A percentile compares a stretch with the other conserved stretches of the same genome.
These are phyloP conservation scores for Debaryomyces sp. DNA, from an alignment of 1,139 yeast species.

Conservation along the genomic window DNA sequence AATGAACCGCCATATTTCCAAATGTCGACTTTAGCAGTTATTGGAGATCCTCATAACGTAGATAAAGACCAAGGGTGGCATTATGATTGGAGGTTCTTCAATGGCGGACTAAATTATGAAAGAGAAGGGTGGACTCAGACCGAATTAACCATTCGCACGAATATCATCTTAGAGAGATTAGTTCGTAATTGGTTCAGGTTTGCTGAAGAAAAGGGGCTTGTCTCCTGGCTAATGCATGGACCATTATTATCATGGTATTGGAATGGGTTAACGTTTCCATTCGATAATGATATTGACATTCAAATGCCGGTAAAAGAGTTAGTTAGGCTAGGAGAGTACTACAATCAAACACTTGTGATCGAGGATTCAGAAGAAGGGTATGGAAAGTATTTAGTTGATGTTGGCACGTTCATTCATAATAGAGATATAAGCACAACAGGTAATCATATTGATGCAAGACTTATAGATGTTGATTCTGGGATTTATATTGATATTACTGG, in stretches of 20 bases:
- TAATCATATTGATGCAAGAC: slow-evolving; percentile 37
- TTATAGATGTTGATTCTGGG: slow-evolving; percentile 37
- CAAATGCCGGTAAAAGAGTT: slow-evolving; percentile 33
- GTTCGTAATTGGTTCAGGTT: slow-evolving; percentile 32
- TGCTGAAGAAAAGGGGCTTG: slow-evolving; percentile 24
- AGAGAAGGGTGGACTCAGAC: slow-evolving; percentile 21
- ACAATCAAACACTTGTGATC: slow-evolving; percentile 36
- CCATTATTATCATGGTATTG: slow-evolving; percentile 36
- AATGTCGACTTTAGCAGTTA: slow-evolving; percentile 19
- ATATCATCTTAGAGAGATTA: slow-evolving; percentile 29
- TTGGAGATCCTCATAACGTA: slow-evolving; percentile 16
- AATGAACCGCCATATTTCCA: slow-evolving; percentile 27
- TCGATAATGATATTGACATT: slow-evolving; percentile 32
- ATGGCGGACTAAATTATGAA: slow-evolving; percentile 36
- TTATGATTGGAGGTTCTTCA: slow-evolving; percentile 73
- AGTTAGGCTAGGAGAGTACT: slow-evolving; percentile 26
- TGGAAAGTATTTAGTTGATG: slow-evolving; percentile 31
- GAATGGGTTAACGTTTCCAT: slow-evolving; percentile 38
- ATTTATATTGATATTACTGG: slow-evolving; percentile 37
- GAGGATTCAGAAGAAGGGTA: slow-evolving; percentile 33
- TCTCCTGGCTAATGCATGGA: slow-evolving; percentile 31
- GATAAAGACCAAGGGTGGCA: slow-evolving; percentile 49
- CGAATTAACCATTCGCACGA: slow-evolving; percentile 23
- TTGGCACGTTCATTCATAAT: slow-evolving; percentile 28
- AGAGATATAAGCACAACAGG: slow-evolving; percentile 21